Conservation (phyloP, 768 basidiomycete species). For the Amanita rubescens region DNA sequence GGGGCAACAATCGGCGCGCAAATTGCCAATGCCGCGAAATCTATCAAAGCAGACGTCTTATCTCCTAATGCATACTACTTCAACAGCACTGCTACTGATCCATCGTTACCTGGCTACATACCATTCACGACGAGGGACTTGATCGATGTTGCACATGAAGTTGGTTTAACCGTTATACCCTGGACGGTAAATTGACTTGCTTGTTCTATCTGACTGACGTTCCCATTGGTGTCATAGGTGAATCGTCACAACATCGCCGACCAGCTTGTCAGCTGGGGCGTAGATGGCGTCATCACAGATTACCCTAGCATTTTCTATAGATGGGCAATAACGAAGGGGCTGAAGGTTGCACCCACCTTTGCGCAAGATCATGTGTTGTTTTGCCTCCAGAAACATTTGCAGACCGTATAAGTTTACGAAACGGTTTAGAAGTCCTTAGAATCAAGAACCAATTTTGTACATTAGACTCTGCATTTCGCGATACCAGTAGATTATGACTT, state of each 20-base stretch:
- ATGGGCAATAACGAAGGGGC: constrained; percentile 45
- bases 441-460: neutral
- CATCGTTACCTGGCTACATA: constrained; percentile 34
- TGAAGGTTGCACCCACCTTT: constrained; percentile 47
- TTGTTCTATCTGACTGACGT: neutral
- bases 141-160: constrained; percentile 57
- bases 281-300: constrained; percentile 77
- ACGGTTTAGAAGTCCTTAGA: neutral
- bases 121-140: constrained; percentile 62
- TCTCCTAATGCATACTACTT: constrained; percentile 48
- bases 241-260: constrained; percentile 55
- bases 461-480: neutral
- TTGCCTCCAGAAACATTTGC: constrained; percentile 52
- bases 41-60: constrained; percentile 56
- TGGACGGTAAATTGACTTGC: constrained; percentile 52
- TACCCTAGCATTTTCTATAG: constrained; percentile 56
- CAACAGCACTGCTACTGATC: constrained; percentile 33
- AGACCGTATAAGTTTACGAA: constrained; percentile 15
- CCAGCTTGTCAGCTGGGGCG: constrained; percentile 50
- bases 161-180: constrained; percentile 59
- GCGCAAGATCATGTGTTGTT: constrained; percentile 51
- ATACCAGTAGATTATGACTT: neutral
- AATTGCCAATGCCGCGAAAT: constrained; percentile 62
- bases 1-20: constrained; percentile 50
- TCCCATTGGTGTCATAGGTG: constrained; percentile 31